Percentiles rank a stretch among this genome's conserved stretches.
phyloP scores from a whole-genome alignment of 805 yeast genomes.

The Spathaspora boniae region DNA sequence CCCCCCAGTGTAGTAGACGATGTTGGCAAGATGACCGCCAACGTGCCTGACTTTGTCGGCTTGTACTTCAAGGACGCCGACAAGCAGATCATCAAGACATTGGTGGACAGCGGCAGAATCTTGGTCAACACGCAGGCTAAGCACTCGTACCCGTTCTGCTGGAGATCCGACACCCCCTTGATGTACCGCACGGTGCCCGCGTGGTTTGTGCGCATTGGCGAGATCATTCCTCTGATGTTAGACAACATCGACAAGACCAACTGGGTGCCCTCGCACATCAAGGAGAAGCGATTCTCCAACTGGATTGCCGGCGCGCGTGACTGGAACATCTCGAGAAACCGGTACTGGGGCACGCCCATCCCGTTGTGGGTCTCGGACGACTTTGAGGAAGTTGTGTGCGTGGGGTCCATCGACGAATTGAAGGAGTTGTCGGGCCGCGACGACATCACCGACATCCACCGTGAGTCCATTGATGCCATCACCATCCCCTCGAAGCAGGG shows the following conservation, averaged over 20 bases:
- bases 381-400: constrained; percentile 84
- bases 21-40: constrained; percentile 75
- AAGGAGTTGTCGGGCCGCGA: constrained; percentile 76
- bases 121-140: constrained; percentile 77
- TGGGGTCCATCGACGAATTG: constrained; percentile 88
- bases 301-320: constrained; percentile 99
- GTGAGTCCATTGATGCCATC: constrained; percentile 86
- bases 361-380: constrained; percentile 98
- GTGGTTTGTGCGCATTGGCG: constrained; percentile 92
- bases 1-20: constrained; percentile 98
- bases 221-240: constrained; percentile 85
- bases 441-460: constrained; percentile 86
- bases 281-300: constrained; percentile 93
- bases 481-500: constrained; percentile 92
- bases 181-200: constrained; percentile 96
- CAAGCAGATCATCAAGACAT: constrained; percentile 77
- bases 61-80: constrained; percentile 95
- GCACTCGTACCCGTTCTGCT: constrained; percentile 99
- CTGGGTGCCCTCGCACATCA: constrained; percentile 92
- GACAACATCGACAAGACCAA: constrained; percentile 78
- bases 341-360: constrained; percentile 99
- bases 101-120: constrained; percentile 74
- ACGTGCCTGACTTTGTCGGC: constrained; percentile 74
- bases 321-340: constrained; percentile 97
- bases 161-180: constrained; percentile 99